These are phyloP conservation scores for Nemania sp. DNA, from an alignment of 2,329 filamentous ascomycete genomes.

Conservation along the genomic window DNA sequence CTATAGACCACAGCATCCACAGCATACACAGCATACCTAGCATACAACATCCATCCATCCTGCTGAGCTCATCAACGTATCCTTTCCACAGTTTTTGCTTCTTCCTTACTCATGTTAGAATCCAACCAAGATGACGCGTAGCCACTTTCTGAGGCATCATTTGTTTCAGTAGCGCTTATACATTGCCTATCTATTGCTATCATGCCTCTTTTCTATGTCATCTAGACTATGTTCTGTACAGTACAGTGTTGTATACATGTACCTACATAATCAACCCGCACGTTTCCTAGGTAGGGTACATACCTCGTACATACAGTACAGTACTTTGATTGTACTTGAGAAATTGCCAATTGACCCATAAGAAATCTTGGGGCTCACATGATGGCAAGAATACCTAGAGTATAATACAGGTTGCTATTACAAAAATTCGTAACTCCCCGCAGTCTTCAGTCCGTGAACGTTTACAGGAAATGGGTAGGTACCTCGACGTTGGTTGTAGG, in stretches of 20 bases:
- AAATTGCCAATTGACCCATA: neutral
- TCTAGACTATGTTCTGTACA: neutral
- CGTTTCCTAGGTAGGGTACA: too few species aligned
- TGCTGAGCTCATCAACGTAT: constrained; percentile 6
- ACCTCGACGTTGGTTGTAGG: too few species aligned
- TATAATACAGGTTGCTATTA: constrained; percentile 12
- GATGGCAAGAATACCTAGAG: neutral
- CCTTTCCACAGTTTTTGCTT: neutral
- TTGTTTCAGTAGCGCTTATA: constrained; percentile 25
- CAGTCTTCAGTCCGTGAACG: neutral
- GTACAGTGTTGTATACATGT: neutral
- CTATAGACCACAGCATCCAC: neutral
- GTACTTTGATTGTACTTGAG: neutral
- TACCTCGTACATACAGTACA: too few species aligned
- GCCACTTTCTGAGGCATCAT: constrained; percentile 16
- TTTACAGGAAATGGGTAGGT: neutral
- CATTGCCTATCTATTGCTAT: neutral
- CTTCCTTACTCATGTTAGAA: neutral
- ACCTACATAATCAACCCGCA: too few species aligned
- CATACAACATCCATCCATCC: neutral
- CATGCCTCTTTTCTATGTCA: neutral
- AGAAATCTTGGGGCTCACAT: constrained; percentile 16
- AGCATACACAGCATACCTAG: too few species aligned
- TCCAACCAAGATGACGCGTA: constrained; percentile 25
- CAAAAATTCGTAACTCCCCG: neutral